Evolutionary conservation across 108 stramenopile species (phyloP).

Genomic region (Stephanodiscus triporus): DNA sequence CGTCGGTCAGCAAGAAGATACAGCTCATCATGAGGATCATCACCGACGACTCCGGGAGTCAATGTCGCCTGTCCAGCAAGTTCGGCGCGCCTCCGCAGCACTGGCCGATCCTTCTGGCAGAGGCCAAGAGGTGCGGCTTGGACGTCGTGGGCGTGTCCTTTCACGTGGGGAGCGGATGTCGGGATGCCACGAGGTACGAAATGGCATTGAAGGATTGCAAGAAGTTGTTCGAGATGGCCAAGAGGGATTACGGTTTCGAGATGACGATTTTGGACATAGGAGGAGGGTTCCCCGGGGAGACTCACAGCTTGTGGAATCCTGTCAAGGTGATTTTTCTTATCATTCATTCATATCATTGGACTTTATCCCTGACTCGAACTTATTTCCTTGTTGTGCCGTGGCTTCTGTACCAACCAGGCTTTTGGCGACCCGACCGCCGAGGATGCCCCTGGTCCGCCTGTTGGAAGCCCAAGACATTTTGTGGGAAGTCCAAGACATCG

Average conservation of each 20-base stretch:
- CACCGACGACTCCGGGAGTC: slow-evolving; percentile 82
- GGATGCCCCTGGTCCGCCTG: no score
- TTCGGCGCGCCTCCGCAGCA: slow-evolving; percentile 80
- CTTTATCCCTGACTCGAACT: no score
- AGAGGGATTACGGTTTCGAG: slow-evolving; percentile 60
- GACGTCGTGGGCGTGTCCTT: slow-evolving; percentile 86
- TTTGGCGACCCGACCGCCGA: no score
- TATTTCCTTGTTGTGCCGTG: no score
- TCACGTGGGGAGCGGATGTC: slow-evolving; percentile 93
- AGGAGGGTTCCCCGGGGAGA: slow-evolving; percentile 74
- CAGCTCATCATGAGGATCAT: slow-evolving; percentile 81
- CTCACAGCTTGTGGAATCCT: not conserved
- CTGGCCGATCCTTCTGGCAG: slow-evolving; percentile 64
- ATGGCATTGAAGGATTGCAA: slow-evolving; percentile 79
- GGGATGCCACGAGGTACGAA: slow-evolving; percentile 80
- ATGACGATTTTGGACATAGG: slow-evolving; percentile 90
- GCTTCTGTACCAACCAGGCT: no score
- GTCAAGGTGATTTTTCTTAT: no score
- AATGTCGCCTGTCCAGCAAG: slow-evolving; percentile 79
- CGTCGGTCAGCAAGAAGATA: slow-evolving; percentile 61
- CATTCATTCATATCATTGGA: no score
- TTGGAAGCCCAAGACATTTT: no score
- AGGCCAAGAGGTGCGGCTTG: slow-evolving; percentile 71
- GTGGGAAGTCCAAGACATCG: no score
- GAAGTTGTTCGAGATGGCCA: slow-evolving; percentile 79